Evolutionary conservation across 164 flowering plant genomes (phyloP), one percentile per base, ranked within the genome.

Genomic region (Macadamia tetraphylla): DNA sequence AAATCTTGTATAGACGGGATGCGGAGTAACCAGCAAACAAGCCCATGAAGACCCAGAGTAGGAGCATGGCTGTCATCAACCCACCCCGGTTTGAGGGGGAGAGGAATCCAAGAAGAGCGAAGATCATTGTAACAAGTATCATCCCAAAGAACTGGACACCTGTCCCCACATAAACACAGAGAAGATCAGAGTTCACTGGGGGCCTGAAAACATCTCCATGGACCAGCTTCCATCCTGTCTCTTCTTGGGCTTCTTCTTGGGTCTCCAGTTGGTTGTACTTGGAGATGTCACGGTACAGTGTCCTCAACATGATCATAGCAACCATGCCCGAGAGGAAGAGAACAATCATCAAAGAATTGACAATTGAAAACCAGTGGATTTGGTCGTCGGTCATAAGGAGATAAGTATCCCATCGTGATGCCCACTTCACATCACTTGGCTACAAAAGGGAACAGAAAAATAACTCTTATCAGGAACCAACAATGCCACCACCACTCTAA

Each of bases 281-380:
- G 15, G 94, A 84, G 32, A 88, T 84, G 55, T 88, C 94, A 58
- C 94, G 86, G 67, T 84, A 85, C 17, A 88, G 85, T n/a, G 94
- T 88, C 23, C 94, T 72, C 53, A 88, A 74, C 89, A 88, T 86
- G n/a, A 88, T 88, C 90, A 86, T 85, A 23, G 90, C 89, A 11
- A 88, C 90, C 90, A 86, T 88, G 70, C 93, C 93, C 6, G 94
- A 87, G 43, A 88, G 88, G 81, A 88, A 88, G 60, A 87, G 82
- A 58, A 88, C 90, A 48, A 88, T 87, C 94, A 87, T 88, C 72
- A 88, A 75, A 23, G 94, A 88, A 67, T 85, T 88, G 60, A 85
- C 83, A 14, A 88, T 84, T 18, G 94, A 88, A 71, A 86, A 88
- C 94, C 94, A 88, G 71, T 86, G 91, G 44, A 88, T 85, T 71